Base-by-base conservation (phyloP, 139 green algal species). In the Chlorella sp. region DNA sequence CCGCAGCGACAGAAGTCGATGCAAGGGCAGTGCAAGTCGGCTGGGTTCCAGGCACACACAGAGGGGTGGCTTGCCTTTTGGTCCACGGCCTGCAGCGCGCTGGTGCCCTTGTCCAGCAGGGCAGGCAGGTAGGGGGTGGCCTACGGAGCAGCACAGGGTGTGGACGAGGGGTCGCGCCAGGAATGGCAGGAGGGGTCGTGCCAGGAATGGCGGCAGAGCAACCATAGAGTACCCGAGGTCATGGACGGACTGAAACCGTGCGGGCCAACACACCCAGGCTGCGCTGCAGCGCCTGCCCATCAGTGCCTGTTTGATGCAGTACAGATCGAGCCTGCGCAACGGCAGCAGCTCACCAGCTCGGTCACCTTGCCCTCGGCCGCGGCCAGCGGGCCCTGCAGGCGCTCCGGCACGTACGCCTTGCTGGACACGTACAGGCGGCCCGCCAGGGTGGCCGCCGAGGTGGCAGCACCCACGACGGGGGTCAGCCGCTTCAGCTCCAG, bases 401-500 rank as follows among this genome's bases (percentile, higher is more conserved):
- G 46, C 2, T 54, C 44, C 1, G 79, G 79, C 64, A 84, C 79
- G 6, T 60, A 62, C 0, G 62, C 32, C 32, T 65, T 56, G 32
- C 20, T 46, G 16, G 30, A 2, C 17, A 8, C 44, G 30, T 76
- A 56, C 14, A 72, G 24, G 44, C 24, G 11, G 34, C 38, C 34
- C 5, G 69, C 62, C 20, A 26, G 67, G 7, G 79, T 32, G 5
- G 64, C 43, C 14, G 64, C 64, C 24, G 3, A n/a, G 43, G 43
- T 17, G 22, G 64, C 79, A 11, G 64, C 43, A 17, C 20, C n/a
- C 38, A 58, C 40, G 11, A 84, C 79, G 7, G 64, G 64, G 22
- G 41, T 46, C 32, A 84, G 62, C n/a, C 79, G 79, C 79, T 84
- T 75, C 19, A 84, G 79, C n/a, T 84, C 54, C 19, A 84, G 79